Base-by-base conservation (phyloP, 768 basidiomycete genomes). In the Agaricus bisporus region DNA sequence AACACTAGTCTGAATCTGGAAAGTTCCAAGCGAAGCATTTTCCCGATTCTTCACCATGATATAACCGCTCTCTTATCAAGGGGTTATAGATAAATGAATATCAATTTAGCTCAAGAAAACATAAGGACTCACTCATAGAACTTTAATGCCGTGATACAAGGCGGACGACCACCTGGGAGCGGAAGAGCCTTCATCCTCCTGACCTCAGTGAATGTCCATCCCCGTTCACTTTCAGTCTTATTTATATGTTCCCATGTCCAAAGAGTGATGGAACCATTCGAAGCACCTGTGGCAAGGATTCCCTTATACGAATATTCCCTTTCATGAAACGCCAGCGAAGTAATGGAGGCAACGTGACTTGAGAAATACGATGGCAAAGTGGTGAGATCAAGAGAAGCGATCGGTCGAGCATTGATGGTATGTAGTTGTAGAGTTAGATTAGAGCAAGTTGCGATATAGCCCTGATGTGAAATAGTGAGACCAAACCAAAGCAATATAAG, bases 371-470 rank as follows among this genome's bases (percentile, higher is more conserved):
- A 67, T 18, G 76, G 65, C 20, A 73, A 68, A 3, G 64, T 68
- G 3, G 75, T 73, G 1, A 91, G 72, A 57, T 91, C 85, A 32
- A 92, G 65, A 11, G 74, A 77, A 0, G 84, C 83, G 58, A 97
- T 90, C 0, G 79, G 83, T 15, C 87, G 79, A 0, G 81, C 93
- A 61, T 95, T 95, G 70, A 95, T 78, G 0, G 91, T 95, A 66
- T 93, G 91, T 14, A 95, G 68, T 64, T 82, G 86, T 14, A 97
- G 67, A 50, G 81, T 81, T 1, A 76, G 68, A 22, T 74, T 67
- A 2, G 93, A 94, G 58, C 90, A 92, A 0, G 91, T 84, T 0
- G 91, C 91, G 49, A 95, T 85, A 65, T 90, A 86, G 10, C 94
- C 94, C 92, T 95, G 58, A 6, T 7, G 15, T 45, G 20, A 10